phyloP scores from a whole-genome alignment of 805 yeast genomes.

The Ascoidea rubescens region DNA sequence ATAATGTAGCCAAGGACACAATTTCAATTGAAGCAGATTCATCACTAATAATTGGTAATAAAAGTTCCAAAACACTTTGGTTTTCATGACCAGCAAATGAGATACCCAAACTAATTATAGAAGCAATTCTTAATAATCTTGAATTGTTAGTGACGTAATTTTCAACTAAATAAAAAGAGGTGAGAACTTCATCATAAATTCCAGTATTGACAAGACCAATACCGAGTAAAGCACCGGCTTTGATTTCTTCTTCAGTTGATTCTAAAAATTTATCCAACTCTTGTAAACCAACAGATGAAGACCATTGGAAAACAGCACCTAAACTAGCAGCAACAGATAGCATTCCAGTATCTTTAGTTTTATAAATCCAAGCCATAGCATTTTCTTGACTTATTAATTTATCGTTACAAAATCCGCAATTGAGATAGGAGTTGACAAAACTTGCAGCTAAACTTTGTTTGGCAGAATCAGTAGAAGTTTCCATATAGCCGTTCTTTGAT shows the following conservation, averaged over 20 bases:
- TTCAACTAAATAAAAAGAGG: constrained; percentile 74
- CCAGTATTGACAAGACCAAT: constrained; percentile 87
- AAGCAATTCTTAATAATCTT: constrained; percentile 55
- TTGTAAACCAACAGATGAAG: constrained; percentile 78
- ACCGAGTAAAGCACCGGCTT: constrained; percentile 95
- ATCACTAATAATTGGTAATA: constrained; percentile 76
- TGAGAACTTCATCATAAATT: constrained; percentile 91
- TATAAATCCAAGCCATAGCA: constrained; percentile 71
- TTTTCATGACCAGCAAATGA: constrained; percentile 92
- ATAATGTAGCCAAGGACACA: constrained; percentile 75
- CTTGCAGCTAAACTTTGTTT: constrained; percentile 89
- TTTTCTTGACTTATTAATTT: constrained; percentile 67
- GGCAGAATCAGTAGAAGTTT: constrained; percentile 62
- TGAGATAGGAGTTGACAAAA: constrained; percentile 86
- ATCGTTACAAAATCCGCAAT: constrained; percentile 84
- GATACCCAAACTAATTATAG: constrained; percentile 84
- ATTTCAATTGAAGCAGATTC: constrained; percentile 61
- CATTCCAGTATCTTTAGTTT: constrained; percentile 88
- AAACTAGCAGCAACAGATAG: constrained; percentile 81
- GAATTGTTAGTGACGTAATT: constrained; percentile 64
- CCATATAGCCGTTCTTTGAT: constrained; percentile 40
- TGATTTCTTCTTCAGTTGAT: constrained; percentile 72
- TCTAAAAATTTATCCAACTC: constrained; percentile 78
- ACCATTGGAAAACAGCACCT: constrained; percentile 89
- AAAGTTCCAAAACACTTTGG: constrained; percentile 62